phyloP scores from a whole-genome alignment of 2,329 filamentous ascomycete species.

The Calonectria pteridis region DNA sequence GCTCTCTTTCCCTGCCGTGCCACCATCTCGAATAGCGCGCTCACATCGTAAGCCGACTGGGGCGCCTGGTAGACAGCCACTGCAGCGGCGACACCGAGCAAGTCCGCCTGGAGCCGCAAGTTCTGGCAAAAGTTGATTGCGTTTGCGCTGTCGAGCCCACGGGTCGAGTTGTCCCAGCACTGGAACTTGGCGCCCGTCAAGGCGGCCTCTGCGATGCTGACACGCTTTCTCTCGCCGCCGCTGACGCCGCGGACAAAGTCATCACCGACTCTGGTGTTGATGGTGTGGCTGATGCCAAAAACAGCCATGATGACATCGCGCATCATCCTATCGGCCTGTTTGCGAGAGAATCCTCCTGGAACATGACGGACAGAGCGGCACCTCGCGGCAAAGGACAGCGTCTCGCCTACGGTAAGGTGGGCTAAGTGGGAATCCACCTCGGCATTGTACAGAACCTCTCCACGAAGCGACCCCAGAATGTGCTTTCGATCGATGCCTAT shows the following conservation, averaged over 20 bases:
- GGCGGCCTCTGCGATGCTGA: conserved; percentile 79
- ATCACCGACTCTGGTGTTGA: conserved; percentile 79
- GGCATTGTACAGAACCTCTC: conserved; percentile 38
- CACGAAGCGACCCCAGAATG: conserved; percentile 31
- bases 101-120: conserved; percentile 41
- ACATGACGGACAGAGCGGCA: conserved; percentile 71
- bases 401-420: conserved; percentile 73
- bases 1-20: neutral
- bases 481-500: conserved; percentile 29
- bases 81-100: conserved; percentile 40
- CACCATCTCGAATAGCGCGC: neutral
- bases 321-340: conserved; percentile 69
- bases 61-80: conserved; percentile 71
- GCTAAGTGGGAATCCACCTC: conserved; percentile 52
- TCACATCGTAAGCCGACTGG: conserved; percentile 67
- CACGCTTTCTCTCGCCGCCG: conserved; percentile 82
- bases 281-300: conserved; percentile 81
- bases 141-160: conserved; percentile 47
- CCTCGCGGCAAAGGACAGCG: conserved; percentile 72
- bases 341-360: conserved; percentile 64
- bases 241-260: conserved; percentile 78
- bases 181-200: conserved; percentile 62
- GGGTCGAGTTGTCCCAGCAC: conserved; percentile 50
- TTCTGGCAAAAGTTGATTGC: conserved; percentile 47
- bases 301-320: conserved; percentile 70